A percentile compares a stretch with the other conserved stretches of the same genome.
Evolutionary conservation across 1,284 basidiomycete genomes (phyloP).

Genomic region (Ganoderma boninense): DNA sequence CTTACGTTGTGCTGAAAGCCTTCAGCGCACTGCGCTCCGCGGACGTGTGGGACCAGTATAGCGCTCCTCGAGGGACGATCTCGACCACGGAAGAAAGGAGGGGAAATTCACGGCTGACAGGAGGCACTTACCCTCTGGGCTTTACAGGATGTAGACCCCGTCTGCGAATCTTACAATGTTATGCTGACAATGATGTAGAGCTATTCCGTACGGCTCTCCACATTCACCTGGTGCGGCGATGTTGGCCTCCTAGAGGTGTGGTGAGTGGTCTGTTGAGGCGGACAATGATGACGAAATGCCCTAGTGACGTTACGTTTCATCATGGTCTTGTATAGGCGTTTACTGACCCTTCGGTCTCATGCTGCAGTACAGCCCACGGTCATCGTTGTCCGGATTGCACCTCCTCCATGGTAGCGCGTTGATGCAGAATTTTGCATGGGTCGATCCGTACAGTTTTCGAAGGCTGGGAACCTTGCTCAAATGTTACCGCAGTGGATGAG

Average conservation of each 20-base stretch:
- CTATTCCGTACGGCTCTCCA: too few species aligned
- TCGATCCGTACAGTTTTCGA: neutral
- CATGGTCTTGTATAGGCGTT: neutral
- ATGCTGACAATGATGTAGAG: neutral
- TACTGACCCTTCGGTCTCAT: neutral
- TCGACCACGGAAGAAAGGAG: neutral
- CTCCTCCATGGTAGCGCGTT: neutral
- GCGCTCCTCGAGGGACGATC: neutral
- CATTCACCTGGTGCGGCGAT: neutral
- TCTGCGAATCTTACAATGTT: too few species aligned
- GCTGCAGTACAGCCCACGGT: neutral
- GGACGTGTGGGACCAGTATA: neutral
- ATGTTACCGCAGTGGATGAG: neutral
- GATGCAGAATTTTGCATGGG: neutral
- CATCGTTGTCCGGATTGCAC: neutral
- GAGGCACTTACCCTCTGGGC: neutral
- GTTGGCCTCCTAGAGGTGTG: neutral
- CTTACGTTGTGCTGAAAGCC: neutral
- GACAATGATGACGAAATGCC: neutral
- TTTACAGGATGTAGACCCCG: neutral
- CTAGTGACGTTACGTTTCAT: neutral
- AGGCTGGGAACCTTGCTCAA: neutral
- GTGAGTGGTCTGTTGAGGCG: neutral
- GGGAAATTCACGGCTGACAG: neutral
- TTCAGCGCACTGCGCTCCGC: neutral